A percentile compares a stretch with the other conserved stretches of the same genome.
These are phyloP conservation scores for Fagopyrum esculentum DNA, from an alignment of 148 eudicot species.

Conservation along the genomic window DNA sequence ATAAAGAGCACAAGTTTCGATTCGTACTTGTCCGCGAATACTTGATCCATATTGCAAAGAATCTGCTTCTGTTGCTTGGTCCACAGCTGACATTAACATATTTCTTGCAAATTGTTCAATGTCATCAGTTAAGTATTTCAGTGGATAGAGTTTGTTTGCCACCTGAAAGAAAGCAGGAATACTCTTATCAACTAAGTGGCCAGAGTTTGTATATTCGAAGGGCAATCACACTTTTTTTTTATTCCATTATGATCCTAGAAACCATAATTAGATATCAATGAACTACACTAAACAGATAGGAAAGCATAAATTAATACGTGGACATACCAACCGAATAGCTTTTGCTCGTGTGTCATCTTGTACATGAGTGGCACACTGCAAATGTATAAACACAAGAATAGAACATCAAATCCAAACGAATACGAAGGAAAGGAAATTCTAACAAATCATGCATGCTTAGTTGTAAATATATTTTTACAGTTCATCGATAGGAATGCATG, in stretches of 20 bases:
- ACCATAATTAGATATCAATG: not conserved
- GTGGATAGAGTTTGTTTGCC: constrained; percentile 80
- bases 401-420: not conserved
- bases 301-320: constrained; percentile 8
- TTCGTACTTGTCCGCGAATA: constrained; percentile 51
- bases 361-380: constrained; percentile 85
- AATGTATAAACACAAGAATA: constrained; percentile 13
- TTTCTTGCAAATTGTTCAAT: constrained; percentile 74
- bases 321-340: constrained; percentile 87
- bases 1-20: not conserved
- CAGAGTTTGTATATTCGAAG: not conserved
- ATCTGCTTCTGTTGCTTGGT: constrained; percentile 34
- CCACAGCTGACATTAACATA: constrained; percentile 74
- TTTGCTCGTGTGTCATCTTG: constrained; percentile 84
- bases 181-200: not conserved
- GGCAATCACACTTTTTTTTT: not conserved
- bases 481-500: not conserved
- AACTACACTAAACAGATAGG: not conserved
- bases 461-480: not conserved
- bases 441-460: not conserved
- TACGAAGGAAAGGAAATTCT: not conserved
- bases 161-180: constrained; percentile 43
- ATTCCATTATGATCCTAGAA: constrained; percentile 1
- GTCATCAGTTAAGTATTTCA: constrained; percentile 40
- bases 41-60: constrained; percentile 29